Percentiles rank a stretch among this genome's conserved stretches.
Evolutionary conservation across 441 rosid genomes (phyloP).

Genomic region (Croton laevigatus): DNA sequence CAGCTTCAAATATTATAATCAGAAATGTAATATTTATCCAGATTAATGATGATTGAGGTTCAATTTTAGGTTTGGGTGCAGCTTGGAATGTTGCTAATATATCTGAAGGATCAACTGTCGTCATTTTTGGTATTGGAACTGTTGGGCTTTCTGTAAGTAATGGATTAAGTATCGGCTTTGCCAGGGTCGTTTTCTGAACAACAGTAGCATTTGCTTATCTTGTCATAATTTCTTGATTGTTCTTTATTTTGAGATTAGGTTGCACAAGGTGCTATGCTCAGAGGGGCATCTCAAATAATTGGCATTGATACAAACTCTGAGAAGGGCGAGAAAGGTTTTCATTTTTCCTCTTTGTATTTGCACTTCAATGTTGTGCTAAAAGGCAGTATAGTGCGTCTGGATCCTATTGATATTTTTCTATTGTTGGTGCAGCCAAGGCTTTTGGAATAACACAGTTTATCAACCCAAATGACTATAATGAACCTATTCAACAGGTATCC

Average conservation of each 20-base stretch:
- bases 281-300: conserved; percentile 81
- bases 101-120: conserved; percentile 72
- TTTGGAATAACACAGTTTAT: conserved; percentile 81
- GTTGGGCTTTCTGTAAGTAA: conserved; percentile 87
- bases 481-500: conserved; percentile 82
- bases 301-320: conserved; percentile 80
- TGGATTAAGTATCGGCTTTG: not conserved
- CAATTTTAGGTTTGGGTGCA: conserved; percentile 75
- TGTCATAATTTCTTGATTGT: not conserved
- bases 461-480: conserved; percentile 58
- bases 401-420: conserved; percentile 13
- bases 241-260: conserved; percentile 44
- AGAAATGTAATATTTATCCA: not conserved
- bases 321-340: conserved; percentile 61
- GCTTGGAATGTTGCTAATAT: conserved; percentile 95
- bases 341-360: not conserved
- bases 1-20: not conserved
- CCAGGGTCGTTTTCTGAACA: not conserved
- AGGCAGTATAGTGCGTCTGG: conserved; percentile 1
- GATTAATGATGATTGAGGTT: conserved; percentile 9
- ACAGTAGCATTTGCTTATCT: not conserved
- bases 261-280: conserved; percentile 87
- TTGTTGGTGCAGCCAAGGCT: conserved; percentile 55
- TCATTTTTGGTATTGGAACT: conserved; percentile 88
- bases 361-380: conserved; percentile 2